phyloP scores from a whole-genome alignment of 2,329 filamentous ascomycete species.

The Alternaria sp. region DNA sequence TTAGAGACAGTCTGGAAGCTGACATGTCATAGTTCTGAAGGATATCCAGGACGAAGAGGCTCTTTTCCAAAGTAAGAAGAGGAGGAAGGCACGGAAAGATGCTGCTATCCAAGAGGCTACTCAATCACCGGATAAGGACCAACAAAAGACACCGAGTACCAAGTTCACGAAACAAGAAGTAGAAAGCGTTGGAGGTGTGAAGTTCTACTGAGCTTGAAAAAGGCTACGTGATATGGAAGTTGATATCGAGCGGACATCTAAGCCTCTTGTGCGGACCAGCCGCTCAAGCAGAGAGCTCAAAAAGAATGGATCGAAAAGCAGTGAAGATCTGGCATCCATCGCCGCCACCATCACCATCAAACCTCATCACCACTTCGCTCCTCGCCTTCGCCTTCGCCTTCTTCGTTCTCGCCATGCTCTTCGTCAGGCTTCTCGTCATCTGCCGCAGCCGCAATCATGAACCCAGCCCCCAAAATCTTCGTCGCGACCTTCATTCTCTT shows the following conservation, averaged over 20 bases:
- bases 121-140: conserved; percentile 19
- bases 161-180: conserved; percentile 23
- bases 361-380: background rate
- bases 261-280: background rate
- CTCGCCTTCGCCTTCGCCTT: background rate
- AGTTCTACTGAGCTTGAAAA: conserved; percentile 35
- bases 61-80: conserved; percentile 55
- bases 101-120: conserved; percentile 19
- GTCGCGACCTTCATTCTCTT: conserved; percentile 15
- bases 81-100: conserved; percentile 33
- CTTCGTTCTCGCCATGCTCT: background rate
- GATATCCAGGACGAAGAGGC: conserved; percentile 71
- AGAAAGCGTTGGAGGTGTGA: conserved; percentile 40
- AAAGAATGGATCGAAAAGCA: background rate
- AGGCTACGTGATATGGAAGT: background rate
- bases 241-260: background rate
- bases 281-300: background rate
- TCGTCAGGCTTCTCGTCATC: background rate
- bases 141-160: conserved; percentile 42
- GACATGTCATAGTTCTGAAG: conserved; percentile 60
- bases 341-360: background rate
- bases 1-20: conserved; percentile 10
- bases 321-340: background rate
- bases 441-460: background rate
- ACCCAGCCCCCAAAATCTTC: background rate